Conservation (phyloP, 495 filamentous ascomycete genomes). For the Amniculicola lignicola region DNA sequence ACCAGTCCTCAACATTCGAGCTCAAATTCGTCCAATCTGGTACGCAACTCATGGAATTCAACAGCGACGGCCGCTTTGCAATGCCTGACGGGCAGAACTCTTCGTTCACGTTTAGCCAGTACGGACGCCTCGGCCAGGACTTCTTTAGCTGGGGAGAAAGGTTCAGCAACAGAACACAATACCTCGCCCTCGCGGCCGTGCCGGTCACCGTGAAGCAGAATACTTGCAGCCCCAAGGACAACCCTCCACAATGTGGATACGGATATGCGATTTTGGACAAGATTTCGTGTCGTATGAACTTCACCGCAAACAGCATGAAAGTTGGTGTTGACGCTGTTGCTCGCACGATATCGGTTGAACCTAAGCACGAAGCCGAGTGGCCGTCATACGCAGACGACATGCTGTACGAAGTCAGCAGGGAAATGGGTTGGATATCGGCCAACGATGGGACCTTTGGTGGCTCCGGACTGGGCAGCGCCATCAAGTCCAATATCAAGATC, state of each 20-base stretch:
- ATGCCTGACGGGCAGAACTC: not conserved
- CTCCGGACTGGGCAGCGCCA: not conserved
- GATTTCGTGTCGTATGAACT: not conserved
- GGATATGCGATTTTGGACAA: not conserved
- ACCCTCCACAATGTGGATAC: too few species aligned
- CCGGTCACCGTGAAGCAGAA: not conserved
- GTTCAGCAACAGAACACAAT: not conserved
- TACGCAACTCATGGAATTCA: not conserved
- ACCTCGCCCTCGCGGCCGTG: not conserved
- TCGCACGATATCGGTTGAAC: not conserved
- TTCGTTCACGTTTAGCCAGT: not conserved
- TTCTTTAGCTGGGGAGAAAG: not conserved
- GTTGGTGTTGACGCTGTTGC: not conserved
- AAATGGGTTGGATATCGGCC: not conserved
- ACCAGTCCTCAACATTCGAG: not conserved
- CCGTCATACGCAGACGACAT: not conserved
- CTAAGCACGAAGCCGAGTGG: not conserved
- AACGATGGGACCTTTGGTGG: conserved; percentile 8
- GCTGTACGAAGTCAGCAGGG: not conserved
- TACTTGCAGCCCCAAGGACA: too few species aligned
- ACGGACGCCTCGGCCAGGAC: not conserved
- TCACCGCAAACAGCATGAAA: not conserved
- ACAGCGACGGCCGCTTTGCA: not conserved
- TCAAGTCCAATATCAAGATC: conserved; percentile 1
- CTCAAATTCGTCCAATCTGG: not conserved